phyloP scores from a whole-genome alignment of 225 moss, liverwort and hornwort genomes.

The Sphagnum tenellum region DNA sequence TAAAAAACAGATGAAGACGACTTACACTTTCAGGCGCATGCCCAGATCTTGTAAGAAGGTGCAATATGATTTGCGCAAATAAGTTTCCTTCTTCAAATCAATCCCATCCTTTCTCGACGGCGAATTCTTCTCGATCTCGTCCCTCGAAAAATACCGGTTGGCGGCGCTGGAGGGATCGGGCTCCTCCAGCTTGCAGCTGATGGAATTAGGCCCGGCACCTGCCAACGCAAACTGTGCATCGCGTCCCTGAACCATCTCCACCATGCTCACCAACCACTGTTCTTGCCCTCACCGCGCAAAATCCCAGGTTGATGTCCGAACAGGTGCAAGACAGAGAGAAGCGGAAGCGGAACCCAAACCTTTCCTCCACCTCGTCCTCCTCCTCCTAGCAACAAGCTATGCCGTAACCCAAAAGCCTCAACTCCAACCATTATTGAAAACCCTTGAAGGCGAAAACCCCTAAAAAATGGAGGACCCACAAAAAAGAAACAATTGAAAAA shows the following conservation, averaged over 20 bases:
- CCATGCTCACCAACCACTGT: not conserved
- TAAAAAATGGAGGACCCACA: too few species aligned
- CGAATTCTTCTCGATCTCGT: slow-evolving; percentile 9
- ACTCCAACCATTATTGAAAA: too few species aligned
- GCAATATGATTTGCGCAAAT: slow-evolving; percentile 8
- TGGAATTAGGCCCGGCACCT: slow-evolving; percentile 10
- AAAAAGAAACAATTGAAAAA: too few species aligned
- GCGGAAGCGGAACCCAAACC: too few species aligned
- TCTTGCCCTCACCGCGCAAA: too few species aligned
- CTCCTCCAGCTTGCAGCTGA: slow-evolving; percentile 4
- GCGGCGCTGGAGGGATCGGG: slow-evolving; percentile 5
- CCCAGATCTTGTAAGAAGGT: slow-evolving; percentile 9
- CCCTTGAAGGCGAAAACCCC: too few species aligned
- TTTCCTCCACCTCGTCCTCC: too few species aligned
- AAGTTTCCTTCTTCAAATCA: slow-evolving; percentile 10
- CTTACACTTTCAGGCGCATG: slow-evolving; percentile 12
- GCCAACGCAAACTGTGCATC: slow-evolving; percentile 31
- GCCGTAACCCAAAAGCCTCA: too few species aligned
- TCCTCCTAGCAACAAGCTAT: too few species aligned
- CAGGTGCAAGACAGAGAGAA: too few species aligned
- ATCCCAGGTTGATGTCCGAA: too few species aligned
- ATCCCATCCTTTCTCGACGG: slow-evolving; percentile 7
- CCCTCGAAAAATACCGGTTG: slow-evolving; percentile 7
- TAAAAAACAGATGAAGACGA: not conserved
- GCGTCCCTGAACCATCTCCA: slow-evolving; percentile 1